These are phyloP conservation scores for Phlebiopsis flavidoalba DNA, from an alignment of 768 basidiomycete genomes.

Conservation along the genomic window DNA sequence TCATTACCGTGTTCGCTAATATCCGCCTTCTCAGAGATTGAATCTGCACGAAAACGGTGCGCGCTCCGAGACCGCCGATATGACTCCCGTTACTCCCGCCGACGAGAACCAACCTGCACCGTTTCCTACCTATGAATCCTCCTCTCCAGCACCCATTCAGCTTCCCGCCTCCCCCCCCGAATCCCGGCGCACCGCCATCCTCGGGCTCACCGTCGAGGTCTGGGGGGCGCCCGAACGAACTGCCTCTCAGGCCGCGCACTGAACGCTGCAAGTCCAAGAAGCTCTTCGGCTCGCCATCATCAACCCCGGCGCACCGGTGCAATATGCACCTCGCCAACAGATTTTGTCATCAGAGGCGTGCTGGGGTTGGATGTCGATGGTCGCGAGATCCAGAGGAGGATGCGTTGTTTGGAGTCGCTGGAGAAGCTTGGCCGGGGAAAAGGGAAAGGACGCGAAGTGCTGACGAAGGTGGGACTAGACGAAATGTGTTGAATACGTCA, in stretches of 20 bases:
- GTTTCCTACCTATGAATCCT: conserved; percentile 24
- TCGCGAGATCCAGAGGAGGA: conserved; percentile 72
- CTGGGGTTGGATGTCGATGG: conserved; percentile 30
- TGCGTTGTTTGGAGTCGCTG: conserved; percentile 65
- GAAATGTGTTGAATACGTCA: conserved; percentile 89
- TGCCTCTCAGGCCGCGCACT: conserved; percentile 55
- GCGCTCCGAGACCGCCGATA: conserved; percentile 52
- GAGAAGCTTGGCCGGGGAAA: conserved; percentile 97
- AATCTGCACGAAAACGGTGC: conserved; percentile 50
- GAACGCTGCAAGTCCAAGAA: conserved; percentile 79
- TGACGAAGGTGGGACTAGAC: conserved; percentile 93
- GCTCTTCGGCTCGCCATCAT: conserved; percentile 57
- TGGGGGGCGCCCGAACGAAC: conserved; percentile 62
- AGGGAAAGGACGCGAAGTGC: conserved; percentile 86
- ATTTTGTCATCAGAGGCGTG: conserved; percentile 39
- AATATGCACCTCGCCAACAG: conserved; percentile 47
- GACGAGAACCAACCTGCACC: conserved; percentile 40
- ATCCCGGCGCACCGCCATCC: conserved; percentile 44
- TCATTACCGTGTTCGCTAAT: neutral
- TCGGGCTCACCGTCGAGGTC: conserved; percentile 62
- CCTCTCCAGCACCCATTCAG: conserved; percentile 37
- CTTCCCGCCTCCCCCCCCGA: conserved; percentile 59
- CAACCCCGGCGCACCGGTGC: conserved; percentile 33
- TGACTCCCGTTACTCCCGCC: conserved; percentile 40
- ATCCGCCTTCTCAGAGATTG: conserved; percentile 50